phyloP scores from a whole-genome alignment of 371 early-diverging fungal species.

The Conidiobolus incongruus region DNA sequence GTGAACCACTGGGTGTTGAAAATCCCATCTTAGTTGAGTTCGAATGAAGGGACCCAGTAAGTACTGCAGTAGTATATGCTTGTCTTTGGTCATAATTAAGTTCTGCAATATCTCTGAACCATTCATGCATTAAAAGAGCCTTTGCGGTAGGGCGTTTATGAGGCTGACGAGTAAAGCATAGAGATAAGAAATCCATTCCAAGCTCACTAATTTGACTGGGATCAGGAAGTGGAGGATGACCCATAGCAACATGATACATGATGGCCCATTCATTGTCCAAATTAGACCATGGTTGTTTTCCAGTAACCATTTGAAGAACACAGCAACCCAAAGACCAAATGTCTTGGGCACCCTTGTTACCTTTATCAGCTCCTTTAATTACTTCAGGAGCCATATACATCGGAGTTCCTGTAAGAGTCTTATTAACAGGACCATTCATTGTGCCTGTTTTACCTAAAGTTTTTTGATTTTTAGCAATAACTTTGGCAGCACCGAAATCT shows the following conservation, averaged over 20 bases:
- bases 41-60: no score
- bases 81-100: no score
- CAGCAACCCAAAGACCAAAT: constrained; percentile 90
- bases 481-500: constrained; percentile 76
- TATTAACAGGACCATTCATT: constrained; percentile 22
- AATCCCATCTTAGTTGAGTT: no score
- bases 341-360: constrained; percentile 65
- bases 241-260: constrained; percentile 59
- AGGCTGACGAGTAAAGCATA: constrained; percentile 57
- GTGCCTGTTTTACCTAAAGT: constrained; percentile 39
- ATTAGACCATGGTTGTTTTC: constrained; percentile 78
- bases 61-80: no score
- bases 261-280: constrained; percentile 88
- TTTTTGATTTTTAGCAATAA: constrained; percentile 50
- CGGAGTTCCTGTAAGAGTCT: constrained; percentile 77
- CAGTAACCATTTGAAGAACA: constrained; percentile 85
- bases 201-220: constrained; percentile 27
- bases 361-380: constrained; percentile 51
- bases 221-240: constrained; percentile 48
- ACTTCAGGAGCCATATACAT: constrained; percentile 97
- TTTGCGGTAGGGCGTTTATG: constrained; percentile 48
- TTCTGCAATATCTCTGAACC: constrained; percentile 35
- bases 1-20: no score
- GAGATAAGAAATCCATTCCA: constrained; percentile 51
- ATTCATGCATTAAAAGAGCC: constrained; percentile 47